Evolutionary conservation across 306 rosid species (phyloP), one percentile per base, ranked within the genome.

Genomic region (Aeschynomene evenia): DNA sequence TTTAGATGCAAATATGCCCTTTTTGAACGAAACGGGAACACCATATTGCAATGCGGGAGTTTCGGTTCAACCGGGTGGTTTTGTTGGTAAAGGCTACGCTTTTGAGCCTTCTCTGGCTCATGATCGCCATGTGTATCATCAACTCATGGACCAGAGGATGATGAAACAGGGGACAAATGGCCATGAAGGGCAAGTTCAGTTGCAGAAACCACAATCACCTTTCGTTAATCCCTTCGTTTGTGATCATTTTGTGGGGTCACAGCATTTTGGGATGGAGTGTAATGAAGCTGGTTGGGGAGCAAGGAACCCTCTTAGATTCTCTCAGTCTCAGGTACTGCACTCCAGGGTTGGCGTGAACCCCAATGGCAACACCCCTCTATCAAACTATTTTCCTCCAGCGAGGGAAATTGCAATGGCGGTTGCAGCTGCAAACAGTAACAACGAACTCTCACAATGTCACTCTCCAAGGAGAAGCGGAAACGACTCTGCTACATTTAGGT

Each of bases 251-350:
- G 15, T 66, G 61, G 23, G 68, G 29, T 62, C 84, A 57, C 73
- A 57, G 12, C 52, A 57, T 37, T 43, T 58, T 34, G 85, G 71
- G 67, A 46, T 1, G 63, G 78, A 66, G 59, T 66, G 18, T 42
- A 64, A 67, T 39, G 2, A 18, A 5, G 20, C 60, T 50, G 62
- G 63, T 13, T 55, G 73, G 39, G 26, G 76, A n/a, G 45, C 29
- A 15, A 66, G 7, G 58, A 70, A 33, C 59, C 71, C 82, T 12
- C 24, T 64, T 40, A 54, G 61, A 14, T 74, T 80, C 70, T 63
- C 88, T 53, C 80, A 62, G 22, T 63, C 88, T 53, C 80, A 62
- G 22, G 24, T 61, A 9, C 34, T 73, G 63, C 58, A 64, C 52
- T 57, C 56, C 28, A 63, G 55, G 33, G n/a, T 70, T 18, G 20